These are phyloP conservation scores for Trichosporon ovoides DNA, from an alignment of 1,284 basidiomycete genomes.

Conservation along the genomic window DNA sequence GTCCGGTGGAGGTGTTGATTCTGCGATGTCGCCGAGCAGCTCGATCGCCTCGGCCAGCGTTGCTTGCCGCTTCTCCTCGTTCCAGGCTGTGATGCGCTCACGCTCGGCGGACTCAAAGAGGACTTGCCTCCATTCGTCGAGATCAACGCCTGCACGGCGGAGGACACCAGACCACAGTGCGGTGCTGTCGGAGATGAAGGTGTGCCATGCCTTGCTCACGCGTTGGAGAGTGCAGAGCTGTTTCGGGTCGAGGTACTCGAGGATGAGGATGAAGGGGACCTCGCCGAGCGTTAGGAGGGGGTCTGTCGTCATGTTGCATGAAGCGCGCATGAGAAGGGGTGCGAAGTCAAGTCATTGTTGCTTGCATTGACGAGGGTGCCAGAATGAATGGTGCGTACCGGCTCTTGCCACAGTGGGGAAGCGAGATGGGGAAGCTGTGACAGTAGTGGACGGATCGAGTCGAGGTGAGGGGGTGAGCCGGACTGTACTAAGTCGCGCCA, in stretches of 20 bases:
- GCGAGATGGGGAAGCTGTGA: too few species aligned
- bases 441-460: too few species aligned
- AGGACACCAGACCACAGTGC: neutral
- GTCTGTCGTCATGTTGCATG: neutral
- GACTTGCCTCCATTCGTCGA: neutral
- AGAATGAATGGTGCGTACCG: too few species aligned
- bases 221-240: neutral
- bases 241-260: neutral
- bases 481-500: too few species aligned
- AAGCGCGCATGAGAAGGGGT: neutral
- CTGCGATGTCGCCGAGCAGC: neutral
- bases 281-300: conserved; percentile 2
- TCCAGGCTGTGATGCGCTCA: neutral
- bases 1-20: too few species aligned
- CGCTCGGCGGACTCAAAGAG: neutral
- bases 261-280: neutral
- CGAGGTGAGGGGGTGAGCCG: too few species aligned
- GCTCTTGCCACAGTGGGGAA: too few species aligned
- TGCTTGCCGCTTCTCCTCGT: neutral
- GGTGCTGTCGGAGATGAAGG: neutral
- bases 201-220: neutral
- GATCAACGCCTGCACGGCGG: neutral
- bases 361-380: too few species aligned
- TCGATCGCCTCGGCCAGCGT: neutral
- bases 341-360: neutral